phyloP scores from a whole-genome alignment of 2,329 filamentous ascomycete genomes.

The Claviceps spartinae region DNA sequence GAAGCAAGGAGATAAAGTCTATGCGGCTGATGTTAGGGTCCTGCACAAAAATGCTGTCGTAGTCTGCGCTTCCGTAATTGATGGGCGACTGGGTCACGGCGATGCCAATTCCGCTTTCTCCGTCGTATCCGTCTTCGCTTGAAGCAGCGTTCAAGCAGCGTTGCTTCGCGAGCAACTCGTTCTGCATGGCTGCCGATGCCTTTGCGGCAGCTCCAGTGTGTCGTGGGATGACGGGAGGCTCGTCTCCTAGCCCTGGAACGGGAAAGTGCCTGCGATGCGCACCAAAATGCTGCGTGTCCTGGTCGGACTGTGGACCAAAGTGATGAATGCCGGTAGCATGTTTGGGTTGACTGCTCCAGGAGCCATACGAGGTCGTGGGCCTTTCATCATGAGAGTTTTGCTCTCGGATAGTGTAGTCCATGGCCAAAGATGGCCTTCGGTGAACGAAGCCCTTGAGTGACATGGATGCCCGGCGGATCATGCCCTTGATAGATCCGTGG shows the following conservation, averaged over 20 bases:
- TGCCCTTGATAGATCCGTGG: conserved; percentile 31
- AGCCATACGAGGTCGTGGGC: conserved; percentile 34
- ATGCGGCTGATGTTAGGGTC: conserved; percentile 34
- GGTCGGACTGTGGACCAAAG: conserved; percentile 30
- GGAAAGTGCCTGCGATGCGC: conserved; percentile 19
- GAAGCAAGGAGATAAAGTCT: conserved; percentile 44
- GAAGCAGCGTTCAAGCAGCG: conserved; percentile 27
- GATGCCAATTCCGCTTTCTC: conserved; percentile 53
- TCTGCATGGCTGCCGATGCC: conserved; percentile 45
- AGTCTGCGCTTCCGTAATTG: conserved; percentile 23
- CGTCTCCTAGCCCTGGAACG: conserved; percentile 34
- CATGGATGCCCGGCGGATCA: conserved; percentile 41
- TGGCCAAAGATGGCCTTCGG: conserved; percentile 29
- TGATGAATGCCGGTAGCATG: conserved; percentile 38
- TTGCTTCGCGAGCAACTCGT: conserved; percentile 30
- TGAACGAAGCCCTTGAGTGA: conserved; percentile 40
- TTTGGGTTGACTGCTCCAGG: conserved; percentile 35
- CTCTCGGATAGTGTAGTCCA: conserved; percentile 16
- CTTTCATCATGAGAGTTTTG: conserved; percentile 15
- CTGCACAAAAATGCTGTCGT: conserved; percentile 17
- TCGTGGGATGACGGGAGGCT: conserved; percentile 46
- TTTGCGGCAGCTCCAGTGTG: conserved; percentile 49
- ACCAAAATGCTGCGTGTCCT: conserved; percentile 18
- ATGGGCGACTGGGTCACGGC: conserved; percentile 31
- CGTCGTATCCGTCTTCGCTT: conserved; percentile 38